Evolutionary conservation across 352 stramenopile genomes (phyloP), one percentile per base, ranked within the genome.

Genomic region (Phytophthora foliorum): DNA sequence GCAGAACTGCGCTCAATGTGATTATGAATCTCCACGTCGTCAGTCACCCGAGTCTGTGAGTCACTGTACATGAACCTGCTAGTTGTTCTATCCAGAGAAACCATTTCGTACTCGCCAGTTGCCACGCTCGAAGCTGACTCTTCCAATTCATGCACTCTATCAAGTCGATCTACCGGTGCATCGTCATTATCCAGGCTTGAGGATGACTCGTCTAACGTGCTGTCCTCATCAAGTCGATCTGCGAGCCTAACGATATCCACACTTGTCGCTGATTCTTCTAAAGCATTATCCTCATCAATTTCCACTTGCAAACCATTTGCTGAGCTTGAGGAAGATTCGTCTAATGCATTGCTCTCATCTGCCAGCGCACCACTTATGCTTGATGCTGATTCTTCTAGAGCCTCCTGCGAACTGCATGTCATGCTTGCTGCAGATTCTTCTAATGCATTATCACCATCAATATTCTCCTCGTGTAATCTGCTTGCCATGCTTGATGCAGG

Each of bases 81-180:
- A 34, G 13, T 48, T 4, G 19, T 38, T 41, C 8, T 29, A 25
- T 50, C 19, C 6, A 8, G 19, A 14, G 45, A 29, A 24, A 22
- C 25, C 22, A 52, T 11, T 52, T 52, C 22, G 19, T 52, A 52
- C 45, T 52, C 21, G 39, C 21, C 27, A n/a, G 31, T 63, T 10
- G 22, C 16, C 5, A 38, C 21, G 14, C 22, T 51, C 29, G 36
- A 45, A 25, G 31, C 22, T 34, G 62, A 69, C 1, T 59, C 27
- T 48, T 65, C 55, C 27, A 67, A 50, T 21, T 22, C 34, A 17
- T 34, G 39, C 11, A 14, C 49, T 31, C 60, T 46, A 32, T 52
- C 46, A 32, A 32, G 24, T 45, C 55, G 17, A 46, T 27, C 13
- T 9, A 21, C 19, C 9, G 11, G 32, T 21, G 22, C 19, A n/a